Conservation (phyloP, 202 grass and related monocot species). For the Thinopyrum obtusiflorum region DNA sequence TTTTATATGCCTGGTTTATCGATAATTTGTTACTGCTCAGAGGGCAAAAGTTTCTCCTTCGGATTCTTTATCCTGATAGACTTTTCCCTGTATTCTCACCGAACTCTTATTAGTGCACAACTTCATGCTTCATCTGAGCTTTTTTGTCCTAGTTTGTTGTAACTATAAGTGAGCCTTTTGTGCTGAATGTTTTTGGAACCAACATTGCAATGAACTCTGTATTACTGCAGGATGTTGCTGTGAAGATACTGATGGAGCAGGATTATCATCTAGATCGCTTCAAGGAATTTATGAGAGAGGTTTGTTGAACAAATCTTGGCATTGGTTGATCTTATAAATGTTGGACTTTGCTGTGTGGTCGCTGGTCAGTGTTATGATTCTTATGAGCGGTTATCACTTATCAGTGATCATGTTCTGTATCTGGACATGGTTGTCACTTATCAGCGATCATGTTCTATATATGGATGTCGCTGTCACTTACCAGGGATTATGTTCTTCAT, state of each 20-base stretch:
- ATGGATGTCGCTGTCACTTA: not conserved
- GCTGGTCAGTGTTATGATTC: not conserved
- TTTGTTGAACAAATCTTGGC: slow-evolving; percentile 31
- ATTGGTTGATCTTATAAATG: not conserved
- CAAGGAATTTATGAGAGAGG: slow-evolving; percentile 96
- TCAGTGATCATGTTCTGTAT: not conserved
- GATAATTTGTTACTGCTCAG: not conserved
- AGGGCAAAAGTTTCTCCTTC: not conserved
- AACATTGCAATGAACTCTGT: slow-evolving; percentile 23
- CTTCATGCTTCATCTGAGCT: not conserved
- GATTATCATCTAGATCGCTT: slow-evolving; percentile 92
- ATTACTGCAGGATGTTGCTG: slow-evolving; percentile 82
- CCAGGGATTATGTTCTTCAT: not conserved
- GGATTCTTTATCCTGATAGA: slow-evolving; percentile 16
- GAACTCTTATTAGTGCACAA: not conserved
- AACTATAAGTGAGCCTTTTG: not conserved
- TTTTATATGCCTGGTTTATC: slow-evolving; percentile 17
- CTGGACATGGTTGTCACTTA: not conserved
- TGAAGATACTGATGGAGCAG: slow-evolving; percentile 98
- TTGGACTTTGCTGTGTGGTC: not conserved
- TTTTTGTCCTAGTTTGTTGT: not conserved
- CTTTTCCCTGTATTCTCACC: not conserved
- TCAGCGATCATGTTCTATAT: not conserved
- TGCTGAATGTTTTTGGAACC: slow-evolving; percentile 1
- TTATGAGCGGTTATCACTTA: not conserved